Base-by-base conservation (phyloP, 2,329 filamentous ascomycete genomes). In the Penicillium corylophilum region DNA sequence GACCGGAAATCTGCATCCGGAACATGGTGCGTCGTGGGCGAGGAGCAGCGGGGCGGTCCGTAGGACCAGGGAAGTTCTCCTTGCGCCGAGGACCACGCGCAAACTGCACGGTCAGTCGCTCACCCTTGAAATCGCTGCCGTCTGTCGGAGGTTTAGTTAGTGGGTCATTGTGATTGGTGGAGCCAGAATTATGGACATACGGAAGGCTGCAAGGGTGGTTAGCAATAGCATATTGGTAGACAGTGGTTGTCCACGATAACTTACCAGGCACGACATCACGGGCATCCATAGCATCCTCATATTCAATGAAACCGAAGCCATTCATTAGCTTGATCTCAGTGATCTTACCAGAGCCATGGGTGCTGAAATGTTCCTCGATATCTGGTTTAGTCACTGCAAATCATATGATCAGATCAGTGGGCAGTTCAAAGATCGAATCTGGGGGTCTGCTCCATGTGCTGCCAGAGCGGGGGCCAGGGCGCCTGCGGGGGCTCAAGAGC, bases 261-360 rank as follows among this genome's bases (percentile, higher is more conserved):
- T 79, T 84, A 96, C 94, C 93, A 76, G 94, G 94, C 69, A 99
- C 94, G 60, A 99, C 92, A 78, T 99, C 94, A 71, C 93, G 89
- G 64, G 94, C 94, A 78, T 99, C 94, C 88, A 96, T 90, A 53
- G 91, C 86, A 78, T 97, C 94, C 76, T 96, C 95, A 77, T 97
- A 99, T 76, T 99, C 94, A 72, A 99, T 96, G 80, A 99, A 99
- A 73, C 94, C 94, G 72, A 99, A 99, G 69, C 94, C 94, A 73
- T 96, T 97, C 94, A 99, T 99, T 60, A 99, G 85, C 81, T 99
- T 99, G 79, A 99, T 93, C 79, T 99, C 94, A 64, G 89, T 94
- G 72, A 99, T 97, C 74, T 96, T 91, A 74, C 94, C 94, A 65
- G 91, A 93, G 71, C 93, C 94, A 85, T 96, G 91, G 69, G 86